Evolutionary conservation across 2,329 filamentous ascomycete species (phyloP), one percentile per base, ranked within the genome.

Genomic region (Aureobasidium uvarum): DNA sequence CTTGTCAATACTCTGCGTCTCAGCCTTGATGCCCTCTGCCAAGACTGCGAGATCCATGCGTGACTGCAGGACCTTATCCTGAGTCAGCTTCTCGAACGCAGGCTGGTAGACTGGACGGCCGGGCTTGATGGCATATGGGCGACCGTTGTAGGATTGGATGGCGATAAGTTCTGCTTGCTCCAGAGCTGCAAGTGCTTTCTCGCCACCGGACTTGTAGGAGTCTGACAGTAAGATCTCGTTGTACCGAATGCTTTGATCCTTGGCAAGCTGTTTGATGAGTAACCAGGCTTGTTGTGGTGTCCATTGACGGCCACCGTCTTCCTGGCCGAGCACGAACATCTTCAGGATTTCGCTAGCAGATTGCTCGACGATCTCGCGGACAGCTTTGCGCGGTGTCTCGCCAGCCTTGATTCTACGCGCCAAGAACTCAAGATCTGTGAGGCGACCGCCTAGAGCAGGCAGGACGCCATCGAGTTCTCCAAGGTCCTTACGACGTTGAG

Each of bases 351-450:
- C 95, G 0, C 90, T 91, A 0, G 92, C 90, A 20, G 89, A 90
- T 73, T 96, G 92, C 64, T 91, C 88, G 63, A 96, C 89, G 68
- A 99, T 98, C 69, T 96, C 92, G 25, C 87, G 82, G 2, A 97
- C 89, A 2, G 95, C 95, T 70, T 89, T 84, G 68, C 83, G 84
- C 0, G 95, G 95, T 2, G 84, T 89, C 75, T 97, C 92, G 18
- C 95, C 94, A 0, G 89, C 87, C 77, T 92, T 91, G 71, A 99
- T 89, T 20, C 95, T 85, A 41, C 94, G 87, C n/a, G 93, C 90
- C 50, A 99, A 86, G 73, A 95, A 96, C 74, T 98, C 94, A 23
- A 99, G 87, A 73, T 99, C 95, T 0, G 92, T 96, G n/a, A 99
- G 83, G 3, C 95, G 90, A 1, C 95, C 95, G 25, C 95, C 95